phyloP scores from a whole-genome alignment of 306 rosid genomes.

The Rosa persica region DNA sequence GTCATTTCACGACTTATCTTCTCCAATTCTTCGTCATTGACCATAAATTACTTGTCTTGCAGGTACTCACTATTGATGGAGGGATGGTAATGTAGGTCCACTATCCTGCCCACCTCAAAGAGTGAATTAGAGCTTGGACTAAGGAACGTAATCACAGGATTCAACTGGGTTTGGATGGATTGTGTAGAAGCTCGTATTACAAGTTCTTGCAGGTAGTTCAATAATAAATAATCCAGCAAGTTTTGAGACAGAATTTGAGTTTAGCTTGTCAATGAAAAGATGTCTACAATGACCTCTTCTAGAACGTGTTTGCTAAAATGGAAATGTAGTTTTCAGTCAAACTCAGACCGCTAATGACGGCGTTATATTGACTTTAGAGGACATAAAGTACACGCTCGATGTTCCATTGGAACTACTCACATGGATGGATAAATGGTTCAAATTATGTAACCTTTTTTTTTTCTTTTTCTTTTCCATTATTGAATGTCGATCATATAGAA shows the following conservation, averaged over 20 bases:
- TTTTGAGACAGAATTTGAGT: slow-evolving; percentile 32
- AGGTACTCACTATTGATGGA: slow-evolving; percentile 94
- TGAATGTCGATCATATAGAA: neutral
- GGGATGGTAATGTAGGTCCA: slow-evolving; percentile 83
- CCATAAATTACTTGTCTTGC: slow-evolving; percentile 23
- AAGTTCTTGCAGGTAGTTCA: slow-evolving; percentile 18
- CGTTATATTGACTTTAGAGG: neutral
- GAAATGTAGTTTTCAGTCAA: slow-evolving; percentile 14
- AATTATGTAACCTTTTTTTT: neutral
- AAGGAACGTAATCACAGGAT: slow-evolving; percentile 20
- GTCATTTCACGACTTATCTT: neutral
- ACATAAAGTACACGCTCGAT: neutral
- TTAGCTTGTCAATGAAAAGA: slow-evolving; percentile 25
- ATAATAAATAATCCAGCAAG: slow-evolving; percentile 14
- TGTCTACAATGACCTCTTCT: slow-evolving; percentile 20
- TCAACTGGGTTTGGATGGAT: slow-evolving; percentile 13
- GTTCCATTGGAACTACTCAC: slow-evolving; percentile 1
- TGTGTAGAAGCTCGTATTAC: slow-evolving; percentile 21
- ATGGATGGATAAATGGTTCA: slow-evolving; percentile 10
- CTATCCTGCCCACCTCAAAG: neutral
- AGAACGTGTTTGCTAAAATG: slow-evolving; percentile 10
- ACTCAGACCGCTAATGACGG: slow-evolving; percentile 1
- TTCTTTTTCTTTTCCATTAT: neutral
- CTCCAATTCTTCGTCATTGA: neutral
- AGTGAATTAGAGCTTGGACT: slow-evolving; percentile 13